Percentiles rank a stretch among this genome's conserved stretches.
phyloP scores from a whole-genome alignment of 2,329 filamentous ascomycete species.

The Pseudopithomyces chartarum region DNA sequence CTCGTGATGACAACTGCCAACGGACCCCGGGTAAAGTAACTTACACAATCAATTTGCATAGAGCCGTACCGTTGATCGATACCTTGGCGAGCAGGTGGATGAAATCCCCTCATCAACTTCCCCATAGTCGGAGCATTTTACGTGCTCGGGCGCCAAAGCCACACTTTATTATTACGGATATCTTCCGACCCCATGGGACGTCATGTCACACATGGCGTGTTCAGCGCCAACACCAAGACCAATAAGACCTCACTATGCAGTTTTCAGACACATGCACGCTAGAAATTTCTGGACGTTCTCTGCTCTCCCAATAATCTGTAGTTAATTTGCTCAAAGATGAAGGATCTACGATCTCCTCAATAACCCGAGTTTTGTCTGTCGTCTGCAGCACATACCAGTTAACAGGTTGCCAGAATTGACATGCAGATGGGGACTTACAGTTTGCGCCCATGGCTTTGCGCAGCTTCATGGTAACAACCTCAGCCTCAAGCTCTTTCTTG shows the following conservation, averaged over 20 bases:
- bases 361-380: constrained; percentile 14
- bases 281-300: not conserved
- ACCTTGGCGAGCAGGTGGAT: not conserved
- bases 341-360: not conserved
- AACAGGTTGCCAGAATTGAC: not conserved
- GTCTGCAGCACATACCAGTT: constrained; percentile 5
- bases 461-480: constrained; percentile 64
- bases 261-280: not conserved
- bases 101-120: not conserved
- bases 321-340: not conserved
- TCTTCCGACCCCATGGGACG: not conserved
- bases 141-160: not conserved
- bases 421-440: constrained; percentile 58
- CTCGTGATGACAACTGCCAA: not conserved
- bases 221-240: not conserved
- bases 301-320: not conserved
- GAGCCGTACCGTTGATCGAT: constrained; percentile 1
- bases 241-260: not conserved
- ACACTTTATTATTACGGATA: not conserved
- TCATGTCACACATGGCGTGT: not conserved
- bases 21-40: constrained; percentile 3
- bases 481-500: constrained; percentile 64
- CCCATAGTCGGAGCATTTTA: constrained; percentile 2
- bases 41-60: not conserved
- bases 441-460: constrained; percentile 72